phyloP scores from a whole-genome alignment of 805 yeast species.

The Hanseniaspora thailandica region DNA sequence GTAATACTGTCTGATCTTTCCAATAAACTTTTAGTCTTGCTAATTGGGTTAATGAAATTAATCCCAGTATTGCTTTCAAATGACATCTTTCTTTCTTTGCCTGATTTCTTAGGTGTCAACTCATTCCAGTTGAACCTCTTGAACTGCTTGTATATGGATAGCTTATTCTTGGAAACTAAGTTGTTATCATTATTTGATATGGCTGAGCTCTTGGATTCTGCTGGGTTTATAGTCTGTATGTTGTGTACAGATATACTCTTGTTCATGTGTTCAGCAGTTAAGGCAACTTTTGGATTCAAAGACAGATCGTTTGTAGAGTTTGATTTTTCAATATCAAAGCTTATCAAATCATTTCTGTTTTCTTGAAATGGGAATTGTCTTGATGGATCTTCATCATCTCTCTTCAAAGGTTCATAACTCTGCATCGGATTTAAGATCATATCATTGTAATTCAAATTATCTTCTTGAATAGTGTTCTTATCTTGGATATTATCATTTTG shows the following conservation, averaged over 20 bases:
- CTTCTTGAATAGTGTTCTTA: not conserved
- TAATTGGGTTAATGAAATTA: not conserved
- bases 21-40: not conserved
- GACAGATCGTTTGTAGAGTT: not conserved
- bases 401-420: not conserved
- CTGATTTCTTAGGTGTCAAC: not conserved
- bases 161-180: conserved; percentile 1
- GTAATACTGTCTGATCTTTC: not conserved
- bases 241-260: not conserved
- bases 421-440: not conserved
- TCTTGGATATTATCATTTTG: not conserved
- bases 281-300: not conserved
- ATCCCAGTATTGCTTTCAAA: not conserved
- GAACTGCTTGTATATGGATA: conserved; percentile 11
- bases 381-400: not conserved
- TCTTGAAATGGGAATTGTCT: not conserved
- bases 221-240: not conserved
- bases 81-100: not conserved
- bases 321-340: not conserved
- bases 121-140: conserved; percentile 12
- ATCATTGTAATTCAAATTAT: not conserved
- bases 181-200: not conserved
- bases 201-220: not conserved
- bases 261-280: not conserved
- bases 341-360: not conserved